Conservation (phyloP, 2,329 filamentous ascomycete species). For the Zasmidium angulare region DNA sequence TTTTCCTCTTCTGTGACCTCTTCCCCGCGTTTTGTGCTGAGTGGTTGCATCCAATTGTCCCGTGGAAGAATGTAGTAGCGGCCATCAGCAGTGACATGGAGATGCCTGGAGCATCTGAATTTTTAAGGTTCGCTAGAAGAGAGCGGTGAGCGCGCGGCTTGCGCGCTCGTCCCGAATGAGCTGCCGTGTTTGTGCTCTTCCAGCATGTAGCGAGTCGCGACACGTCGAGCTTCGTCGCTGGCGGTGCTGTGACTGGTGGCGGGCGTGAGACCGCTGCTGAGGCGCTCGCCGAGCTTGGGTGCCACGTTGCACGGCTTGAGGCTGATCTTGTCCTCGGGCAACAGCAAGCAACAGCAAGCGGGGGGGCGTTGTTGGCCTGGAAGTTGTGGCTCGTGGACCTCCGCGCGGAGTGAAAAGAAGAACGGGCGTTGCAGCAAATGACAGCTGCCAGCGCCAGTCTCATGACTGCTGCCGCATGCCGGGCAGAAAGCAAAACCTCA, state of each 20-base stretch:
- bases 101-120: background rate
- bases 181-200: background rate
- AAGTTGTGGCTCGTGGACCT: background rate
- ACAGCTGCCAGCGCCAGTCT: background rate
- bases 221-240: background rate
- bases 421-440: background rate
- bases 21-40: background rate
- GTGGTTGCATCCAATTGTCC: background rate
- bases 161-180: background rate
- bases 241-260: background rate
- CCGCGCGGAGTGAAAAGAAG: background rate
- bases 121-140: background rate
- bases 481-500: background rate
- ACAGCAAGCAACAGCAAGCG: too few relatives aligned
- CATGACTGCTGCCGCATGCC: background rate
- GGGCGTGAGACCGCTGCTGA: background rate
- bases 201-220: background rate
- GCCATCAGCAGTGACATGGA: too few relatives aligned
- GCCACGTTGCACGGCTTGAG: constrained; percentile 5
- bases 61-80: too few relatives aligned
- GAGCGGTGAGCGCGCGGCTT: background rate
- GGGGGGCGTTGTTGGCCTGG: too few relatives aligned
- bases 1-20: too few relatives aligned
- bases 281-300: background rate
- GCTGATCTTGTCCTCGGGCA: constrained; percentile 1